A percentile compares a stretch with the other conserved stretches of the same genome.
These are phyloP conservation scores for Ogataea paraovalis DNA, from an alignment of 805 yeast species.

Conservation along the genomic window DNA sequence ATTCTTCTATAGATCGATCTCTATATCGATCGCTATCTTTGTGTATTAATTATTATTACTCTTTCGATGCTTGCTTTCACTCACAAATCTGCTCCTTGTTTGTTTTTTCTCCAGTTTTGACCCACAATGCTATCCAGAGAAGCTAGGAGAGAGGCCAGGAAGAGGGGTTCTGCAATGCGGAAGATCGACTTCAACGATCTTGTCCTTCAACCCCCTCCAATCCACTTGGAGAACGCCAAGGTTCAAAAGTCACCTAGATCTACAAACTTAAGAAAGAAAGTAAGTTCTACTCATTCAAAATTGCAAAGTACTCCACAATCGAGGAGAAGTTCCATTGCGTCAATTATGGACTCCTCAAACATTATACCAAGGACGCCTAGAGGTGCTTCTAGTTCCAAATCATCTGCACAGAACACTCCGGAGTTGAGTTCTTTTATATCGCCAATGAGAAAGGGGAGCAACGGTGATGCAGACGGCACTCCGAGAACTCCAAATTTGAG, in stretches of 20 bases:
- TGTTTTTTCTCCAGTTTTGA: too few species aligned
- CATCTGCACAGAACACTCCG: slow-evolving; percentile 8
- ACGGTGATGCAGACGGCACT: neutral
- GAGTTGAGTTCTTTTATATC: slow-evolving; percentile 20
- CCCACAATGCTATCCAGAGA: slow-evolving; percentile 23
- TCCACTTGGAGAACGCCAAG: neutral
- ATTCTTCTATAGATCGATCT: too few species aligned
- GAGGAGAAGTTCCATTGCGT: neutral
- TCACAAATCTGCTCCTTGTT: too few species aligned
- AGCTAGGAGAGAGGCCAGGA: slow-evolving; percentile 27
- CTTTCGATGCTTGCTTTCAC: too few species aligned
- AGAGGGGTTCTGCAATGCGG: slow-evolving; percentile 30
- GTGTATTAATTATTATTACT: too few species aligned
- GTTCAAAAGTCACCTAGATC: neutral
- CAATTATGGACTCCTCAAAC: neutral
- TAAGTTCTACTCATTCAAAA: neutral
- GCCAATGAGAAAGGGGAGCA: slow-evolving; percentile 3
- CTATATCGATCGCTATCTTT: too few species aligned
- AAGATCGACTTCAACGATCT: slow-evolving; percentile 23
- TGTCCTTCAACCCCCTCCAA: slow-evolving; percentile 19
- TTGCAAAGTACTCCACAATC: neutral
- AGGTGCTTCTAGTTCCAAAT: neutral
- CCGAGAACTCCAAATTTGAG: neutral
- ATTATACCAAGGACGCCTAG: neutral
- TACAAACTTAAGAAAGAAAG: neutral